Conservation (phyloP, 345 rosid genomes). For the Acer campestre region DNA sequence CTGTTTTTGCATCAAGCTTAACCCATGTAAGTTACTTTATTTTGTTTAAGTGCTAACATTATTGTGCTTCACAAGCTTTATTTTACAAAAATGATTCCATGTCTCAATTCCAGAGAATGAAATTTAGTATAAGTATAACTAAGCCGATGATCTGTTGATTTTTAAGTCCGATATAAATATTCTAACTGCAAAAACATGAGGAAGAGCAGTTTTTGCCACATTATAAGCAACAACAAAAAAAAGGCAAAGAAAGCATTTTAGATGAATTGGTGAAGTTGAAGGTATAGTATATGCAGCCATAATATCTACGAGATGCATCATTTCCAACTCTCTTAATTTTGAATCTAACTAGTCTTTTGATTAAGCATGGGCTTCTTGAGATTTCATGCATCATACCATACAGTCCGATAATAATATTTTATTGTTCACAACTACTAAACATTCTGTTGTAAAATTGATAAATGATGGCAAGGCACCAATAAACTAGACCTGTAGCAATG, state of each 20-base stretch:
- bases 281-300: not conserved
- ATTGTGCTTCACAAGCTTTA: not conserved
- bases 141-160: not conserved
- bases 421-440: not conserved
- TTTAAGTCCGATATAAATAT: not conserved
- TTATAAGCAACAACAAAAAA: not conserved
- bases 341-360: not conserved
- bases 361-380: slow-evolving; percentile 7
- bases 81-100: not conserved
- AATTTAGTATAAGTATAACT: not conserved
- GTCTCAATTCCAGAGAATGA: not conserved
- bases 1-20: slow-evolving; percentile 43
- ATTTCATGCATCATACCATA: not conserved
- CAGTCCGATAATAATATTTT: not conserved
- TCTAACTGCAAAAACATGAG: not conserved
- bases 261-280: not conserved
- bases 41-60: slow-evolving; percentile 6
- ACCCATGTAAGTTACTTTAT: slow-evolving; percentile 18
- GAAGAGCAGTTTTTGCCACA: not conserved
- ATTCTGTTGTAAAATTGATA: not conserved
- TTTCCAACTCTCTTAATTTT: not conserved
- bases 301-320: not conserved
- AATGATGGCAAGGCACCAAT: slow-evolving; percentile 7
- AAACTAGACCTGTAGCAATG: slow-evolving; percentile 70
- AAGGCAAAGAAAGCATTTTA: not conserved